phyloP scores from a whole-genome alignment of 768 basidiomycete genomes.

The Amanita exitialis region DNA sequence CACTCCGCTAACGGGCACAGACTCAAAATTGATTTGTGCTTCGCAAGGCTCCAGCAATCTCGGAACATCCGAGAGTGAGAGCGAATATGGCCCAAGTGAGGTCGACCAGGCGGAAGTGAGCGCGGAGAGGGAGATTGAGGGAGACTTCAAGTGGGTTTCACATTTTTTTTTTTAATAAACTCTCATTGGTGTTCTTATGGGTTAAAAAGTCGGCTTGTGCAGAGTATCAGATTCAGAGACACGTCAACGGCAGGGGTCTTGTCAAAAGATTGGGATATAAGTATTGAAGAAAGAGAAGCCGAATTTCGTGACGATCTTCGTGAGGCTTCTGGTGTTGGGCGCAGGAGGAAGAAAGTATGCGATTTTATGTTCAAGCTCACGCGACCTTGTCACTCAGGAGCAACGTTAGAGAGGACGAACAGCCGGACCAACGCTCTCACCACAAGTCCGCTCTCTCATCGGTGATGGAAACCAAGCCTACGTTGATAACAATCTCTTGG shows the following conservation, averaged over 20 bases:
- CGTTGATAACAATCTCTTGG: constrained; percentile 53
- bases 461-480: constrained; percentile 86
- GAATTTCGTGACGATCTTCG: constrained; percentile 69
- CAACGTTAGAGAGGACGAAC: constrained; percentile 30
- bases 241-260: constrained; percentile 34
- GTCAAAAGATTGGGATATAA: constrained; percentile 66
- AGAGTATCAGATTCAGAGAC: constrained; percentile 49
- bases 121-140: constrained; percentile 25
- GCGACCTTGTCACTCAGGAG: background rate
- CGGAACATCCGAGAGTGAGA: constrained; percentile 7
- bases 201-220: constrained; percentile 48
- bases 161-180: too few species aligned
- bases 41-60: constrained; percentile 7
- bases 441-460: constrained; percentile 63
- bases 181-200: too few species aligned
- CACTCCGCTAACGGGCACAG: too few species aligned
- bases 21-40: background rate
- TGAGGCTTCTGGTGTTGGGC: constrained; percentile 64
- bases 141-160: too few species aligned
- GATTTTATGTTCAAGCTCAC: background rate
- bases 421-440: constrained; percentile 49
- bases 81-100: constrained; percentile 1
- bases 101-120: constrained; percentile 15
- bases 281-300: constrained; percentile 54
- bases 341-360: constrained; percentile 37